Base-by-base conservation (phyloP, 371 early-diverging fungal species). In the Mucor racemosus region DNA sequence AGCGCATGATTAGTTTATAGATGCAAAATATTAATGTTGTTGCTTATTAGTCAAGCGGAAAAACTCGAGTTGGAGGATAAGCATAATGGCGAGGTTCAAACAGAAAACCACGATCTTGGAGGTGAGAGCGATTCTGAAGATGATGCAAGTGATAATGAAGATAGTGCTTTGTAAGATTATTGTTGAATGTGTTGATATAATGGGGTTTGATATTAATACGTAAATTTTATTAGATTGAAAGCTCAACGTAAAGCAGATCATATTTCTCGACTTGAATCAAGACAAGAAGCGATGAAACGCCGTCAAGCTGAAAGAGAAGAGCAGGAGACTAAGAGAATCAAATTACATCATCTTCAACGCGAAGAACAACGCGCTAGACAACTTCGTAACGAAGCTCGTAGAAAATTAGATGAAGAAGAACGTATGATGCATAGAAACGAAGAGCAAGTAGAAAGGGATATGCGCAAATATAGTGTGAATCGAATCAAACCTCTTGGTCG, bases 401-500 rank as follows among this genome's bases (percentile, higher is more conserved):
- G 76, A 68, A 79, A 74, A 42, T 48, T 88, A 50, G 79, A 82
- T 41, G 82, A 83, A 34, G 82, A 82, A 7, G 89, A 87, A 64
- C 65, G 75, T 21, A 69, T 74, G 4, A 33, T 86, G 53, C 76
- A 76, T 57, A 76, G 66, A 63, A 84, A 76, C 71, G 83, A 82
- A 33, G 90, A 90, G 19, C 86, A 85, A 53, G 73, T 92, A 3
- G 91, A 91, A 68, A 81, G 88, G 19, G 89, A 90, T 58, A 70
- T 88, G 65, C 88, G 86, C 33, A 82, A 87, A 57, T 86, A 75
- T 60, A 81, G 73, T n/a, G 85, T 86, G 3, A 84, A 87, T 13
- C 89, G 95, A 3, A 75, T 94, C 54, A 80, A 75, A 48, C 91
- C 93, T 0, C 68, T 97, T n/a, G 97, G 96, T 17, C 75, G 77